Base-by-base conservation (phyloP, 2,329 filamentous ascomycete species). In the Neonectria sp. region DNA sequence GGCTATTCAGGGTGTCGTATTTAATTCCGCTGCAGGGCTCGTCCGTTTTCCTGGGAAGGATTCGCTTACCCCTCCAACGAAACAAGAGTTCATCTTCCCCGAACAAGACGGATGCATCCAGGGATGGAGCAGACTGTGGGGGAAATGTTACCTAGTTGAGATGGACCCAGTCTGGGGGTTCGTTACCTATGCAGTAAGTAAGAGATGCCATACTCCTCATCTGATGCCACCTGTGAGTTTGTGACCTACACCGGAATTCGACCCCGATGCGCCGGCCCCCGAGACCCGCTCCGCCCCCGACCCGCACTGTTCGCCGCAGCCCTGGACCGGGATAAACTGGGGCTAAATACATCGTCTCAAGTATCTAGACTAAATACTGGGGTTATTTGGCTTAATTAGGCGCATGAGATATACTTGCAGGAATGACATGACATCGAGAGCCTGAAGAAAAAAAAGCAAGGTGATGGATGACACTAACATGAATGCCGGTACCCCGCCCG, bases 251-350 rank as follows among this genome's bases (percentile, higher is more conserved):
- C 58, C 17, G 29, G 45, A 49, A 45, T 25, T 27, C 15, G 11
- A 53, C 52, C 13, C 51, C 37, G 63, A 58, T 37, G 35, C 52
- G 33, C 40, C 40, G 40, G 40, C 40, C 40, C 17, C 48, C 46
- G 55, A 53, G 55, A 49, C 61, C 61, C 61, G 61, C 63, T 35
- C 35, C 51, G 31, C 25, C 31, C 24, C 49, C 37, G 62, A 53
- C 43, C 25, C 27, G 57, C 63, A 17, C 63, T 57, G 61, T 55
- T 40, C 55, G 27, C 61, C 61, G 55, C 53, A 40, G 40, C 6
- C 7, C 9, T 24, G 25, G 55, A 8, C 55, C 15, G 48, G 37
- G 24, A 21, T 37, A 21, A 60, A 56, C 45, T 35, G 2, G 51
- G 56, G 33, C 62, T 65, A 65, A 65, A 65, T 65, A 60, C 55